Evolutionary conservation across 2,329 filamentous ascomycete species (phyloP).

Genomic region (Fusarium euwallaceae): DNA sequence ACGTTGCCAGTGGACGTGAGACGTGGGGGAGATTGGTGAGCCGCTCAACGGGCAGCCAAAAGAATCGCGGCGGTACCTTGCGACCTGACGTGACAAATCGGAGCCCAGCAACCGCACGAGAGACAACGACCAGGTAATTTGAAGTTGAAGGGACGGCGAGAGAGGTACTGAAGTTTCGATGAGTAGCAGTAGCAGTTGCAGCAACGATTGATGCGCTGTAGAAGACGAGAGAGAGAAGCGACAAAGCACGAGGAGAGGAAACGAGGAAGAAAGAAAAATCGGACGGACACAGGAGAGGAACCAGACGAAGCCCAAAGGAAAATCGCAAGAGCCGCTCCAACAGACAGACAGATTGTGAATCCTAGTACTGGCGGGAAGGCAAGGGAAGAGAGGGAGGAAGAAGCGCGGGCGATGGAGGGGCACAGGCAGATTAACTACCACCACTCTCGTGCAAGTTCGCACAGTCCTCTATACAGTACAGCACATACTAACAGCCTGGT

Average conservation of each 20-base stretch:
- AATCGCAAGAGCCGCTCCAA: conserved; percentile 30
- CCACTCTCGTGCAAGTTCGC: not conserved
- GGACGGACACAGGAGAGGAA: conserved; percentile 31
- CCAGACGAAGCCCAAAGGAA: conserved; percentile 32
- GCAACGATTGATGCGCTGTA: conserved; percentile 5
- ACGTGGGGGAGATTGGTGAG: conserved; percentile 24
- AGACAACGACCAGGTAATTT: not conserved
- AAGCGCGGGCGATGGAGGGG: conserved; percentile 19
- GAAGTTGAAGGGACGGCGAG: not conserved
- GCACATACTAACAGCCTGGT: not conserved
- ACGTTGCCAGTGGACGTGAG: conserved; percentile 19
- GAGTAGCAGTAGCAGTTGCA: conserved; percentile 1
- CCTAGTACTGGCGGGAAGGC: conserved; percentile 14
- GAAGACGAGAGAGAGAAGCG: conserved; percentile 9
- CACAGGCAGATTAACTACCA: conserved; percentile 13
- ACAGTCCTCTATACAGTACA: conserved; percentile 29
- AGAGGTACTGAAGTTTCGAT: conserved; percentile 9
- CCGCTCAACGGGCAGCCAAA: conserved; percentile 11
- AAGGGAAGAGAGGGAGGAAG: conserved; percentile 14
- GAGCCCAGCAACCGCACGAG: conserved; percentile 7
- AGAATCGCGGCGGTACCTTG: conserved; percentile 14
- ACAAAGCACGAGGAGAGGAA: conserved; percentile 8
- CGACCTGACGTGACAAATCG: conserved; percentile 9
- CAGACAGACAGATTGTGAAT: conserved; percentile 25
- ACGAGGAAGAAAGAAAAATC: conserved; percentile 19